Conservation (phyloP, 129 eudicot species). For the Deinandra increscens region DNA sequence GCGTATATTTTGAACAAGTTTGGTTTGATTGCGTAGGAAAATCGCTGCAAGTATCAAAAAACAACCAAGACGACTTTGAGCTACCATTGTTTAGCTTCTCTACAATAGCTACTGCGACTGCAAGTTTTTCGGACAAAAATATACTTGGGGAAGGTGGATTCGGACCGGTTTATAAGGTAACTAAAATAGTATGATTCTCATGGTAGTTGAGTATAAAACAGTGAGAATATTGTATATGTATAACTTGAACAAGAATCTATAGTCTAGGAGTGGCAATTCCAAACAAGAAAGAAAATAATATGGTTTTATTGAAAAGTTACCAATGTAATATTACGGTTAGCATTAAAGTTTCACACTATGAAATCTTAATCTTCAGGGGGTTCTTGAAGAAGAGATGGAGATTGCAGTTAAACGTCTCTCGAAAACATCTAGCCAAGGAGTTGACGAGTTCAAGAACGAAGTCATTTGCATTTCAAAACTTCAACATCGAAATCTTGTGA, state of each 20-base stretch:
- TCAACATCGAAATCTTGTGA: constrained; percentile 34
- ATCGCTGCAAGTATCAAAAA: constrained; percentile 11
- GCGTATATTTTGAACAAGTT: not conserved
- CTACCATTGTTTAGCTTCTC: constrained; percentile 44
- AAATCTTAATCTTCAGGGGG: constrained; percentile 20
- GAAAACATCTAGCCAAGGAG: constrained; percentile 21
- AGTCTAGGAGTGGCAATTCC: too few species aligned
- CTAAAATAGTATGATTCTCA: not conserved
- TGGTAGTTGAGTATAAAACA: not conserved
- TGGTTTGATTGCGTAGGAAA: not conserved
- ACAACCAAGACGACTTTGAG: constrained; percentile 27
- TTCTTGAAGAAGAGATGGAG: constrained; percentile 21
- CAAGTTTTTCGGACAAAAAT: constrained; percentile 38
- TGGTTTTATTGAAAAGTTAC: too few species aligned
- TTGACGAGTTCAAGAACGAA: constrained; percentile 32
- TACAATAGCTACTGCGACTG: constrained; percentile 39
- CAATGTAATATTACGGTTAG: too few species aligned
- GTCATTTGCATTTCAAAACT: constrained; percentile 26
- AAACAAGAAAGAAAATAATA: too few species aligned
- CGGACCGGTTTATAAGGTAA: constrained; percentile 56
- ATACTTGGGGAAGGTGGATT: constrained; percentile 62
- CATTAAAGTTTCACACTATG: not conserved
- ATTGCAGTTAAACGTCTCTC: constrained; percentile 30
- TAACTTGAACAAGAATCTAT: too few species aligned
- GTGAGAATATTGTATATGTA: too few species aligned